Percentiles rank a stretch among this genome's conserved stretches.
Conservation (phyloP, 2,329 filamentous ascomycete genomes). For the Calonectria henricotiae region DNA sequence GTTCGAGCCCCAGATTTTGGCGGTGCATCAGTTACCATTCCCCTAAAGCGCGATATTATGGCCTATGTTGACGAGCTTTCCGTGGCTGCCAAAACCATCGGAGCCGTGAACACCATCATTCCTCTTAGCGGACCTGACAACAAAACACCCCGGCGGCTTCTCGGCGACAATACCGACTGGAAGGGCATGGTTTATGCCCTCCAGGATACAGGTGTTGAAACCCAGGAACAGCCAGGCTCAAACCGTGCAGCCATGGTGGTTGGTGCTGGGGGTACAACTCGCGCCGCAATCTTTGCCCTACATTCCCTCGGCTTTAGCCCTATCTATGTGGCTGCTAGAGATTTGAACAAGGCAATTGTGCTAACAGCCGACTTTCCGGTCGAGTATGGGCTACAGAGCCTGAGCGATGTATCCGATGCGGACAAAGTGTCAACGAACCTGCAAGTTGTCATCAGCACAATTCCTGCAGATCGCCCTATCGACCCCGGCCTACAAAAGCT, state of each 20-base stretch:
- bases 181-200: slow-evolving; percentile 90
- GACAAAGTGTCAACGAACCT: slow-evolving; percentile 66
- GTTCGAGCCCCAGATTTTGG: slow-evolving; percentile 85
- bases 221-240: slow-evolving; percentile 58
- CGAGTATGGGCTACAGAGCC: slow-evolving; percentile 79
- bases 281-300: slow-evolving; percentile 91
- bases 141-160: slow-evolving; percentile 69
- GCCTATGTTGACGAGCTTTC: slow-evolving; percentile 85
- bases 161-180: slow-evolving; percentile 97
- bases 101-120: slow-evolving; percentile 95
- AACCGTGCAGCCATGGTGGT: slow-evolving; percentile 87
- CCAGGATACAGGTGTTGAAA: slow-evolving; percentile 75
- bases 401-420: slow-evolving; percentile 69
- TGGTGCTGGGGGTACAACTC: slow-evolving; percentile 91
- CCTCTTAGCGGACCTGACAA: slow-evolving; percentile 63
- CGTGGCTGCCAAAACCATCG: slow-evolving; percentile 85
- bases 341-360: slow-evolving; percentile 76
- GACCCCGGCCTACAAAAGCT: slow-evolving; percentile 80
- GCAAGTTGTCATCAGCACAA: slow-evolving; percentile 87
- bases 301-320: slow-evolving; percentile 87
- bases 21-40: slow-evolving; percentile 95
- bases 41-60: slow-evolving; percentile 92
- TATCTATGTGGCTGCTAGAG: slow-evolving; percentile 90
- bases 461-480: slow-evolving; percentile 90
- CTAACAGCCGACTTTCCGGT: slow-evolving; percentile 82